phyloP scores from a whole-genome alignment of 106 monocot genomes.

The Posidonia australis region DNA sequence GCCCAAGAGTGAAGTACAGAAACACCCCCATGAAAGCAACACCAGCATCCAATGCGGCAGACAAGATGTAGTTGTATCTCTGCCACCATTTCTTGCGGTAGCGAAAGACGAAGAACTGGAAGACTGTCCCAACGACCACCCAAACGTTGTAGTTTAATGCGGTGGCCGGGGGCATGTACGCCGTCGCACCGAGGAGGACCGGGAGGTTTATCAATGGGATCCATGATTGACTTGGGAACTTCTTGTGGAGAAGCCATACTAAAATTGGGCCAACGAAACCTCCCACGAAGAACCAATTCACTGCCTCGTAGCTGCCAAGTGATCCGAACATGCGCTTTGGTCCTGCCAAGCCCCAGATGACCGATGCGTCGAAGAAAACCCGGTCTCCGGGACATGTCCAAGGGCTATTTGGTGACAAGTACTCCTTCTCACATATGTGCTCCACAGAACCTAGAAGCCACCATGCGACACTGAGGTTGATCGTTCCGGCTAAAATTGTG shows the following conservation, averaged over 20 bases:
- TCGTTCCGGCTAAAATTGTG: conserved; percentile 74
- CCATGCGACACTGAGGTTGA: conserved; percentile 69
- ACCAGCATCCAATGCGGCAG: conserved; percentile 58
- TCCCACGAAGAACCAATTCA: conserved; percentile 80
- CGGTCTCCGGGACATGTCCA: conserved; percentile 88
- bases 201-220: conserved; percentile 77
- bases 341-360: conserved; percentile 80
- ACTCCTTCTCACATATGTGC: conserved; percentile 52
- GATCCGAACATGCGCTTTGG: conserved; percentile 57
- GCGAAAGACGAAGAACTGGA: conserved; percentile 82
- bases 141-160: conserved; percentile 70
- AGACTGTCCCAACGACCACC: conserved; percentile 52
- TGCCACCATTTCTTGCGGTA: conserved; percentile 77
- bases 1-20: conserved; percentile 44
- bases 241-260: conserved; percentile 71
- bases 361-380: conserved; percentile 91
- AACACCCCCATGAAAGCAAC: conserved; percentile 69
- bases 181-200: conserved; percentile 75
- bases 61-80: conserved; percentile 68
- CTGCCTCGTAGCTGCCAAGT: conserved; percentile 36
- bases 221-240: conserved; percentile 56
- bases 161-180: conserved; percentile 75
- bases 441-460: conserved; percentile 74
- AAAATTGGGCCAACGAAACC: conserved; percentile 64
- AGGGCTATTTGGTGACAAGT: conserved; percentile 61